Percentiles rank a stretch among this genome's conserved stretches.
These are phyloP conservation scores for Phanerodontia chrysosporium DNA, from an alignment of 768 basidiomycete species.

Conservation along the genomic window DNA sequence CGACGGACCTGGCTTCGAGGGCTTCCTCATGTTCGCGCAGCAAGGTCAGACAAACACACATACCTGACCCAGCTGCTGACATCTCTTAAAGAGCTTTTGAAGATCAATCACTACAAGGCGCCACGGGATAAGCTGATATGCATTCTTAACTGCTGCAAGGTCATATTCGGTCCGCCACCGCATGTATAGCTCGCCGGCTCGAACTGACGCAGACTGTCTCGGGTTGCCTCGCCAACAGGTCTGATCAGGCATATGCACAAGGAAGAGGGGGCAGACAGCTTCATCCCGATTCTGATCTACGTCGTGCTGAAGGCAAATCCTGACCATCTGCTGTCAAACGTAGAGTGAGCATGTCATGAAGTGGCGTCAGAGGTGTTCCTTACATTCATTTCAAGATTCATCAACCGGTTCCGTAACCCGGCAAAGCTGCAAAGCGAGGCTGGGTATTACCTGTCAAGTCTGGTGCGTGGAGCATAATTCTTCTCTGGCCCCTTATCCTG, in stretches of 20 bases:
- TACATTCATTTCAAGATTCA: conserved; percentile 58
- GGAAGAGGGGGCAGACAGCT: conserved; percentile 90
- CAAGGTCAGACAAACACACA: conserved; percentile 57
- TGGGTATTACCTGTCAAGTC: conserved; percentile 94
- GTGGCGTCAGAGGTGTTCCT: not conserved
- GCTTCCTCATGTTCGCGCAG: conserved; percentile 85
- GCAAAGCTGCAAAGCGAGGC: conserved; percentile 89
- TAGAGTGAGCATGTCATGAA: conserved; percentile 60
- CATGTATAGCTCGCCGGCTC: conserved; percentile 9
- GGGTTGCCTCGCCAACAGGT: conserved; percentile 41
- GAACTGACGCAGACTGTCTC: conserved; percentile 6
- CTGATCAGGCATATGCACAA: conserved; percentile 81
- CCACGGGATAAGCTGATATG: conserved; percentile 98
- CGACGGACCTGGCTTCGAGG: conserved; percentile 64
- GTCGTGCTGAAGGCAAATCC: conserved; percentile 95
- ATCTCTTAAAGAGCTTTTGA: conserved; percentile 86
- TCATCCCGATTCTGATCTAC: conserved; percentile 91
- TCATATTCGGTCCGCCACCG: conserved; percentile 82
- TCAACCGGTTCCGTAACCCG: conserved; percentile 90
- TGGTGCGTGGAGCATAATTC: conserved; percentile 48
- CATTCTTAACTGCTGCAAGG: conserved; percentile 96
- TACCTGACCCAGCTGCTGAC: too few relatives aligned
- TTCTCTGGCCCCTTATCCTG: not conserved
- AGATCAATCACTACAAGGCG: conserved; percentile 98
- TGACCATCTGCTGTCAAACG: conserved; percentile 86